Percentiles rank a stretch among this genome's conserved stretches.
Evolutionary conservation across 2,329 filamentous ascomycete species (phyloP).

Genomic region (Metarhizium humberi): DNA sequence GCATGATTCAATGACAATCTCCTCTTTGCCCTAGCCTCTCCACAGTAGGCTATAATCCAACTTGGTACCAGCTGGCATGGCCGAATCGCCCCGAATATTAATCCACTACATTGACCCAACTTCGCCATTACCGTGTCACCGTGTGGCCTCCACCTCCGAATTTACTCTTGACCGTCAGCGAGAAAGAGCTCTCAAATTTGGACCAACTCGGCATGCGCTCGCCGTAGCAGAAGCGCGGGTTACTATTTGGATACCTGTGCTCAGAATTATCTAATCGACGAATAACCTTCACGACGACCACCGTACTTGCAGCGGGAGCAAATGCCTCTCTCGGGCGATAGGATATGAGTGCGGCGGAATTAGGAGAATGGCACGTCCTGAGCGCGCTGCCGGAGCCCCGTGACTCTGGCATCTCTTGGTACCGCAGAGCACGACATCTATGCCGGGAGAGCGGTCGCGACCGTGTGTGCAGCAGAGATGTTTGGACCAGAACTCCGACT

Average conservation of each 20-base stretch:
- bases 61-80: background rate
- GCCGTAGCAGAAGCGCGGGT: slow-evolving; percentile 29
- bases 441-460: too few species aligned
- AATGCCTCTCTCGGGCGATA: slow-evolving; percentile 20
- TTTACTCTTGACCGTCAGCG: too few species aligned
- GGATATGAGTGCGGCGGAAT: slow-evolving; percentile 9
- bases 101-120: background rate
- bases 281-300: slow-evolving; percentile 28
- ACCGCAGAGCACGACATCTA: too few species aligned
- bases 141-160: too few species aligned
- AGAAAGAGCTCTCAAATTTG: too few species aligned
- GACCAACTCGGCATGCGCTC: slow-evolving; percentile 16
- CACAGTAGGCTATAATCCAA: background rate
- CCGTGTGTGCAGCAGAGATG: too few species aligned
- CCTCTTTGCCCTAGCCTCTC: too few species aligned
- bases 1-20: too few species aligned
- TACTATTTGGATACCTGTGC: slow-evolving; percentile 20
- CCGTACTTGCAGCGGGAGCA: slow-evolving; percentile 22
- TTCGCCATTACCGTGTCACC: slow-evolving; percentile 9
- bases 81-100: background rate
- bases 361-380: slow-evolving; percentile 8
- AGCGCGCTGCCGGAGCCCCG: slow-evolving; percentile 1
- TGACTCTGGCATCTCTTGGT: too few species aligned
- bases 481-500: too few species aligned
- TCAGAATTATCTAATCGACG: slow-evolving; percentile 15